Evolutionary conservation across 768 basidiomycete species (phyloP).

Genomic region (Xerocomellus dryophilus): DNA sequence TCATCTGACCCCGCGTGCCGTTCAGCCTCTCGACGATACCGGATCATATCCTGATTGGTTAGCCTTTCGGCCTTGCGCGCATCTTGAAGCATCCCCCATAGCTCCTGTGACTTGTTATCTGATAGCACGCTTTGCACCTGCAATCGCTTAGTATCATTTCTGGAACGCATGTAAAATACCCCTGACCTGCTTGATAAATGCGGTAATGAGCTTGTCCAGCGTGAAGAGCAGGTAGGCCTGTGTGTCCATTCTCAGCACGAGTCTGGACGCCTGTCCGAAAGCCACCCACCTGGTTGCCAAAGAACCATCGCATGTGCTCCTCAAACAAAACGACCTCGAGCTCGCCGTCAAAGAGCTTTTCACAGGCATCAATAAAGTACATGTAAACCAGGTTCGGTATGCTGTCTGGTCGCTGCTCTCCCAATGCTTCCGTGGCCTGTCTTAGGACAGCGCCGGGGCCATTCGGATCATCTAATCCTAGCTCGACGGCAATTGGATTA

Average conservation of each 20-base stretch:
- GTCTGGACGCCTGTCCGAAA: background rate
- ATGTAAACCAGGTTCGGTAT: slow-evolving; percentile 74
- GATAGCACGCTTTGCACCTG: slow-evolving; percentile 85
- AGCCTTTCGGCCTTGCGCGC: slow-evolving; percentile 53
- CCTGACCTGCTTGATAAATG: slow-evolving; percentile 85
- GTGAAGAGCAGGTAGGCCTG: slow-evolving; percentile 93
- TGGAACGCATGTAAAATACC: background rate
- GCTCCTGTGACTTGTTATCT: slow-evolving; percentile 84
- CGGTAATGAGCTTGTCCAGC: slow-evolving; percentile 85
- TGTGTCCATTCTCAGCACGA: slow-evolving; percentile 28
- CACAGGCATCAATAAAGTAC: slow-evolving; percentile 86
- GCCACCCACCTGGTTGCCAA: slow-evolving; percentile 70
- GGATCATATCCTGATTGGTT: slow-evolving; percentile 63
- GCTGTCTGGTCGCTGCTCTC: slow-evolving; percentile 44
- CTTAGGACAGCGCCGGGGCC: slow-evolving; percentile 64
- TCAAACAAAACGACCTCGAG: slow-evolving; percentile 91
- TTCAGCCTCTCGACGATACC: slow-evolving; percentile 80
- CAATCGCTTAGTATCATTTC: slow-evolving; percentile 2
- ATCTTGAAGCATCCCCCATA: slow-evolving; percentile 71
- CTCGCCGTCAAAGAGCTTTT: slow-evolving; percentile 91
- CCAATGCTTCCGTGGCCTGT: slow-evolving; percentile 62
- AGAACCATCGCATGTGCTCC: slow-evolving; percentile 94
- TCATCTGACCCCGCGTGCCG: slow-evolving; percentile 71
- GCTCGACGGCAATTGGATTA: slow-evolving; percentile 78
- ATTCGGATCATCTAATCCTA: slow-evolving; percentile 83